phyloP scores from a whole-genome alignment of 148 eudicot genomes.

The Heliamphora exappendiculata region DNA sequence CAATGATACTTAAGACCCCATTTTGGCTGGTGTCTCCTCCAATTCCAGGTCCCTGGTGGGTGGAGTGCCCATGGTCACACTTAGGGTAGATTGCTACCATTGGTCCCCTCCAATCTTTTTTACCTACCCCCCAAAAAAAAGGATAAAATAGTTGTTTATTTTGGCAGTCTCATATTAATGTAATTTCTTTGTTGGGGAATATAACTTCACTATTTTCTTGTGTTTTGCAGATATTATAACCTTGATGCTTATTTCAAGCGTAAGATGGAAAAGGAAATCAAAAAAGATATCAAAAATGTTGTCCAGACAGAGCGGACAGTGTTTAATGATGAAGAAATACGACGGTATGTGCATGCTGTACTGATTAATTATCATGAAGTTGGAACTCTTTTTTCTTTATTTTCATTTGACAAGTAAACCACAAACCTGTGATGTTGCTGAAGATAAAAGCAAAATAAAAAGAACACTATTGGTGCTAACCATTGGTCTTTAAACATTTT shows the following conservation, averaged over 20 bases:
- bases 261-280: constrained; percentile 59
- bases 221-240: constrained; percentile 61
- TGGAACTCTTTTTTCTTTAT: not conserved
- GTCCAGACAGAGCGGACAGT: constrained; percentile 53
- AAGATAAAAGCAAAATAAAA: not conserved
- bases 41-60: not conserved
- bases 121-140: too few relatives aligned
- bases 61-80: too few relatives aligned
- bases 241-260: constrained; percentile 74
- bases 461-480: not conserved
- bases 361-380: not conserved
- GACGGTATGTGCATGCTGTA: constrained; percentile 46
- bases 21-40: too few relatives aligned
- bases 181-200: not conserved
- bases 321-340: constrained; percentile 89
- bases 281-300: constrained; percentile 52
- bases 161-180: not conserved
- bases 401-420: too few relatives aligned
- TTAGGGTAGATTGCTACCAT: too few relatives aligned
- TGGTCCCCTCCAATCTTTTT: too few relatives aligned
- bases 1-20: not conserved
- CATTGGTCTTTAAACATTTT: not conserved
- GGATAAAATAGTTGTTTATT: not conserved
- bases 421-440: not conserved
- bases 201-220: not conserved